Evolutionary conservation across 345 rosid genomes (phyloP).

Genomic region (Eucalyptus erythrocorys): DNA sequence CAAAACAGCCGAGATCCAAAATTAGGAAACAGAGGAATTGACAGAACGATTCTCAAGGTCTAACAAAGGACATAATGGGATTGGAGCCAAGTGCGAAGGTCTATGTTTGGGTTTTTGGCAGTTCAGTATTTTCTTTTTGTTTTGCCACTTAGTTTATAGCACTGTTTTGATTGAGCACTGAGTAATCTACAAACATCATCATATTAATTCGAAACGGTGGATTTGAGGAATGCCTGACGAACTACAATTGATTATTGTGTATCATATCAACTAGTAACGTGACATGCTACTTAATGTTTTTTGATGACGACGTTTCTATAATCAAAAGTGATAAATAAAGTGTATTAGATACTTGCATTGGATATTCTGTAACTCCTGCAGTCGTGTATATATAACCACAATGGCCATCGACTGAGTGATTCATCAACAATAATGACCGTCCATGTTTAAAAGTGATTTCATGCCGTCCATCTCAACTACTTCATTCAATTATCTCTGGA

Average conservation of each 20-base stretch:
- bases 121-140: background rate
- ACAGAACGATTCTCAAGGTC: background rate
- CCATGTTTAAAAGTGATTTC: background rate
- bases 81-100: background rate
- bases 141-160: background rate
- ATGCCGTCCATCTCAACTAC: background rate
- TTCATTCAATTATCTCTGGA: background rate
- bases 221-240: background rate
- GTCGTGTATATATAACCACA: background rate
- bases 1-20: background rate
- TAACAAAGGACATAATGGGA: background rate
- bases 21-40: background rate
- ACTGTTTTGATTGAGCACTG: background rate
- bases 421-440: background rate
- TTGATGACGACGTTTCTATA: background rate
- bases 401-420: background rate
- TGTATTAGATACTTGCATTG: background rate
- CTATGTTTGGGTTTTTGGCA: background rate
- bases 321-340: background rate
- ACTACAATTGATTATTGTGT: background rate
- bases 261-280: background rate
- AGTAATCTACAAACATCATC: background rate
- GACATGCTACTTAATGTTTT: background rate
- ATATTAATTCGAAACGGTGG: background rate
- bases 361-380: background rate